A percentile compares a stretch with the other conserved stretches of the same genome.
Evolutionary conservation across 345 rosid species (phyloP).

Genomic region (Camelina sativa): DNA sequence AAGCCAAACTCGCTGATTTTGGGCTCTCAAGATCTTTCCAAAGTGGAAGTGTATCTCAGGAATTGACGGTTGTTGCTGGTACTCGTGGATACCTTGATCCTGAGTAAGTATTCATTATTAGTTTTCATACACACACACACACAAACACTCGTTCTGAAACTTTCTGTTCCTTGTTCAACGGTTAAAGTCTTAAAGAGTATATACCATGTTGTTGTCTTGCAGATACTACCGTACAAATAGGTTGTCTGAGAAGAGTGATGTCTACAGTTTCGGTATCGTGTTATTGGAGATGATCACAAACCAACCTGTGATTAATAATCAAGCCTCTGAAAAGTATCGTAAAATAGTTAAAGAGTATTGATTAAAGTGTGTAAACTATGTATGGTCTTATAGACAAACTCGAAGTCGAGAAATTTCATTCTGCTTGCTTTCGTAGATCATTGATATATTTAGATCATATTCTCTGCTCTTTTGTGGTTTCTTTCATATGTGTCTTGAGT

Average conservation of each 20-base stretch:
- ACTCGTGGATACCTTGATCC: slow-evolving; percentile 33
- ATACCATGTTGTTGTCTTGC: neutral
- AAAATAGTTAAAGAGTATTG: too few relatives aligned
- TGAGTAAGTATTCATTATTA: slow-evolving; percentile 13
- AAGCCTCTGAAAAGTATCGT: neutral
- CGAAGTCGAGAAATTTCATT: too few relatives aligned
- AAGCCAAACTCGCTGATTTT: slow-evolving; percentile 60
- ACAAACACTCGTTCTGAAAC: neutral
- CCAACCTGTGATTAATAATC: neutral
- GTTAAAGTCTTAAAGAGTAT: neutral
- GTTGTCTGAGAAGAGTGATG: slow-evolving; percentile 23
- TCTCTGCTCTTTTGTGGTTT: too few relatives aligned
- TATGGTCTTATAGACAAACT: too few relatives aligned
- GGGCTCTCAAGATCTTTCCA: slow-evolving; percentile 50
- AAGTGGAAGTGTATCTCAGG: neutral
- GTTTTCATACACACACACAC: neutral
- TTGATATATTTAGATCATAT: too few relatives aligned
- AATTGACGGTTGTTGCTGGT: neutral
- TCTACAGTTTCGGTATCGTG: slow-evolving; percentile 20
- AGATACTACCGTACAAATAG: neutral
- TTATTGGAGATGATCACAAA: slow-evolving; percentile 32
- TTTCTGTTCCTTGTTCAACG: neutral
- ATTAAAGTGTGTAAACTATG: too few relatives aligned
- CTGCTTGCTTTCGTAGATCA: too few relatives aligned
- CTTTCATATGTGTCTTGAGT: too few relatives aligned